Evolutionary conservation across 2,329 filamentous ascomycete species (phyloP), one percentile per base, ranked within the genome.

Genomic region (Biscogniauxia sp.): DNA sequence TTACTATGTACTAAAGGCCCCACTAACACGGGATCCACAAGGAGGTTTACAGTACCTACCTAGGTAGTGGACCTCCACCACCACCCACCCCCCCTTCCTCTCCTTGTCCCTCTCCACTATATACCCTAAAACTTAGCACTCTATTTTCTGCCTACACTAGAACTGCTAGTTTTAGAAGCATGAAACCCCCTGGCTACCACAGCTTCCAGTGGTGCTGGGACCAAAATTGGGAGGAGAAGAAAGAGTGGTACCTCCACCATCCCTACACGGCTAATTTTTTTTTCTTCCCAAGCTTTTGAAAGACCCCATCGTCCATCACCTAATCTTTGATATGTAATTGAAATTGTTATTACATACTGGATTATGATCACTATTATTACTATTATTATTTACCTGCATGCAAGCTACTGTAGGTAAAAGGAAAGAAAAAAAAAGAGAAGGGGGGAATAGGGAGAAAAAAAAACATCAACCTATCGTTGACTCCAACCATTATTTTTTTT

Each of bases 61-160:
- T n/a, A n/a, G n/a, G n/a, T n/a, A 63, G 64, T 62, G 63, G 63
- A 60, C 61, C 64, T 11, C 37, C 37, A n/a, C n/a, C n/a, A 23
- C 23, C 23, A 5, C 23, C 23, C 23, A 2, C 23, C 23, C 23
- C 23, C 5, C 23, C 23, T 23, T 23, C 28, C 6, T 32, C 28
- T 32, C 28, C 28, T 32, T 28, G n/a, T n/a, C n/a, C n/a, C n/a
- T 60, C 62, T 17, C 61, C 62, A 66, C 64, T 60, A 23, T 59
- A 63, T 51, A 57, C 62, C 51, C 55, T 64, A 66, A 66, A 61
- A 49, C 53, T 64, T 66, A 64, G 64, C 56, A 61, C 59, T 60
- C 49, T 56, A 55, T 57, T 60, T 32, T 64, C 62, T 66, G 58
- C 64, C 62, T 57, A 66, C n/a, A n/a, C n/a, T n/a, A n/a, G n/a